phyloP scores from a whole-genome alignment of 306 rosid genomes.

The Casuarina equisetifolia region DNA sequence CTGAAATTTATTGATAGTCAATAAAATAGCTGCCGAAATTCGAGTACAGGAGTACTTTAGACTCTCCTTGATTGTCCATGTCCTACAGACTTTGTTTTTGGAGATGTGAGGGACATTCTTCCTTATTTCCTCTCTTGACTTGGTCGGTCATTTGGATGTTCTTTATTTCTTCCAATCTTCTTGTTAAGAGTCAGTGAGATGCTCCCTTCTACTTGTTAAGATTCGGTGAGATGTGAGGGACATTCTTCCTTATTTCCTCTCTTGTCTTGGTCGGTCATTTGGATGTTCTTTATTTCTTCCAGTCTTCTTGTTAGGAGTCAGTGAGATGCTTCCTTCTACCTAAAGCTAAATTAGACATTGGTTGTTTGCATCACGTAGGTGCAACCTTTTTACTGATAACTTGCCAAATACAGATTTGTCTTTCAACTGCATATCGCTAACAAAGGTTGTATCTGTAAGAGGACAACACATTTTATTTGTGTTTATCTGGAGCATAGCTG shows the following conservation, averaged over 20 bases:
- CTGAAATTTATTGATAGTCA: neutral
- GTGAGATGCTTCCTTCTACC: conserved; percentile 5
- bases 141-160: conserved; percentile 3
- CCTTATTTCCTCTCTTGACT: neutral
- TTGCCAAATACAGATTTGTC: neutral
- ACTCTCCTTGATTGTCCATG: neutral
- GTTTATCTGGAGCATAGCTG: neutral
- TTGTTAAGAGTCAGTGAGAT: neutral
- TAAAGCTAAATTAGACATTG: neutral
- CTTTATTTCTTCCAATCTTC: conserved; percentile 16
- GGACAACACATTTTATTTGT: neutral
- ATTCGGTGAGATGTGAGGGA: neutral
- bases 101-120: conserved; percentile 9
- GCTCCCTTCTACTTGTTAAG: neutral
- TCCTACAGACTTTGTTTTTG: neutral
- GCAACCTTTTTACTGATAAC: neutral
- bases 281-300: conserved; percentile 20
- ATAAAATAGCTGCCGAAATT: neutral
- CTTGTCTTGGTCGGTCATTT: neutral
- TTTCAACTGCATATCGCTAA: neutral
- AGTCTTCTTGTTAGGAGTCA: neutral
- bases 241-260: neutral
- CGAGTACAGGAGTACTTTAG: neutral
- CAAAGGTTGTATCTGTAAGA: neutral
- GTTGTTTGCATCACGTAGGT: neutral